A percentile compares a stretch with the other conserved stretches of the same genome.
phyloP scores from a whole-genome alignment of 2,329 filamentous ascomycete genomes.

The Phialophora verrucosa region DNA sequence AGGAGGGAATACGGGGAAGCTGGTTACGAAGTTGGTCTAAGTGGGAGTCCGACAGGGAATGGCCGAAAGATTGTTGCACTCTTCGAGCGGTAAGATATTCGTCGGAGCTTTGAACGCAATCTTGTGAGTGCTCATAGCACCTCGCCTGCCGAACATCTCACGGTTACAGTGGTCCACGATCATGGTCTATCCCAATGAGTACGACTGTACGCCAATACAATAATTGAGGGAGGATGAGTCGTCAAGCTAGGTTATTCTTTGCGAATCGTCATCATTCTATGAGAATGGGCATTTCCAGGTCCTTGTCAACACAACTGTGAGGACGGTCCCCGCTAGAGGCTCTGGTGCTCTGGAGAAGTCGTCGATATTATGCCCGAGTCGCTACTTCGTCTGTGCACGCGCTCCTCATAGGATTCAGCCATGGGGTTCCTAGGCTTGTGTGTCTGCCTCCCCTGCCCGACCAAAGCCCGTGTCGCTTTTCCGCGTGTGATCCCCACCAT shows the following conservation, averaged over 20 bases:
- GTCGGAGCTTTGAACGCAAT: not conserved
- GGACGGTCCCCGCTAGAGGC: not conserved
- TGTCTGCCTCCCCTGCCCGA: not conserved
- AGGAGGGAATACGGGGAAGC: slow-evolving; percentile 72
- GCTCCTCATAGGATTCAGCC: not conserved
- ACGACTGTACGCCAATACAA: not conserved
- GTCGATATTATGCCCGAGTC: not conserved
- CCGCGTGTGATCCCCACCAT: not conserved
- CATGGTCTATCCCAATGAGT: not conserved
- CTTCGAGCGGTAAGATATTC: not conserved
- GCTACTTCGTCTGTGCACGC: not conserved
- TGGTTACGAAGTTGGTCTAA: slow-evolving; percentile 37
- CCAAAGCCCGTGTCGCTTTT: not conserved
- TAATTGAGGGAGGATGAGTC: not conserved
- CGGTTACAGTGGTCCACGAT: not conserved
- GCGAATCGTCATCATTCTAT: not conserved
- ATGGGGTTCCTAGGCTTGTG: not conserved
- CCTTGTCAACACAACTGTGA: not conserved
- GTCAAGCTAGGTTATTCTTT: not conserved
- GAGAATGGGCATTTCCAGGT: not conserved
- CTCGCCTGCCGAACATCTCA: no score
- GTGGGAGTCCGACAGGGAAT: not conserved
- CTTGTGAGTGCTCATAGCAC: not conserved
- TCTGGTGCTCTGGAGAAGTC: not conserved
- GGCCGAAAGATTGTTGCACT: not conserved